Conservation (phyloP, 192 early-diverging fungal genomes). For the Coemansia asiatica region DNA sequence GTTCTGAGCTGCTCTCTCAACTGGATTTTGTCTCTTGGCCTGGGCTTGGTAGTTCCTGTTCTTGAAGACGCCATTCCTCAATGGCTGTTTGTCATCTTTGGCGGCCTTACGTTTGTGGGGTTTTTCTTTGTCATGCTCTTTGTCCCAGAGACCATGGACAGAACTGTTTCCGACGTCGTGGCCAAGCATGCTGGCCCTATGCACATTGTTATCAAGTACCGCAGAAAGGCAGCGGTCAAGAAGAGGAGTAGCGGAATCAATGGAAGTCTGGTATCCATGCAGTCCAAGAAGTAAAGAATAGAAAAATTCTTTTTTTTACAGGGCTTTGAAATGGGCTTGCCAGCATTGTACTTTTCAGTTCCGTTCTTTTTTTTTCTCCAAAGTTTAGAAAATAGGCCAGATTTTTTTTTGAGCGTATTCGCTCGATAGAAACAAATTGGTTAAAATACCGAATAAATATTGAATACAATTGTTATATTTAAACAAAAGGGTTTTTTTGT, state of each 20-base stretch:
- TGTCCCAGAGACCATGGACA: conserved; percentile 75
- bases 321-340: too few species aligned
- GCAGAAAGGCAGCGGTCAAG: neutral
- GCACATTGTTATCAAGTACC: conserved; percentile 23
- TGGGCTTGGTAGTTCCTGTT: conserved; percentile 56
- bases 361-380: too few species aligned
- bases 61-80: conserved; percentile 29
- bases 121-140: conserved; percentile 59
- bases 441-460: neutral
- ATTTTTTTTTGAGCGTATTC: conserved; percentile 4
- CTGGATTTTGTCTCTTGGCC: conserved; percentile 60
- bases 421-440: neutral
- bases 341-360: neutral
- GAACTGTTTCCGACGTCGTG: conserved; percentile 44
- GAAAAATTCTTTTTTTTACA: neutral
- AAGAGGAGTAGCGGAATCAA: conserved; percentile 7
- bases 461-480: neutral
- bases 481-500: too few species aligned
- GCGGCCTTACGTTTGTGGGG: conserved; percentile 47
- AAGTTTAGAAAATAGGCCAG: too few species aligned
- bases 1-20: conserved; percentile 68
- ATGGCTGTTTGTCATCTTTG: conserved; percentile 64
- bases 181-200: conserved; percentile 28
- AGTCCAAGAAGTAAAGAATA: neutral
- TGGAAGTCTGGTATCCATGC: neutral